A percentile compares a stretch with the other conserved stretches of the same genome.
Conservation (phyloP, 1,139 yeast genomes). For the Zygotorulaspora mrakii region DNA sequence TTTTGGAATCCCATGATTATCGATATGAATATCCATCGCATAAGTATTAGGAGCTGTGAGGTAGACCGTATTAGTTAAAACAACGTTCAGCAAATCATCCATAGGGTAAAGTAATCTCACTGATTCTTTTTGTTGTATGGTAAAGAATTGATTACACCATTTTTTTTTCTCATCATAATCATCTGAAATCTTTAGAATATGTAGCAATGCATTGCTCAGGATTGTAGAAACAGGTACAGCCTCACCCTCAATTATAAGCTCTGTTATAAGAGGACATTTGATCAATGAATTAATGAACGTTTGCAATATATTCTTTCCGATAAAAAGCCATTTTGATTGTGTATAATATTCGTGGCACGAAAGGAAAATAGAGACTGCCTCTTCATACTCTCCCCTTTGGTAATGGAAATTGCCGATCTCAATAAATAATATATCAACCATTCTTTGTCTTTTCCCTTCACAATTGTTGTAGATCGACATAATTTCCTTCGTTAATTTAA, state of each 20-base stretch:
- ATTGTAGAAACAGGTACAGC: constrained; percentile 27
- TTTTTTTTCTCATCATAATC: constrained; percentile 18
- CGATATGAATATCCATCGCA: constrained; percentile 21
- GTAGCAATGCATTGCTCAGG: constrained; percentile 32
- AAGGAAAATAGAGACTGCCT: constrained; percentile 60
- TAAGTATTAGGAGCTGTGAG: constrained; percentile 23
- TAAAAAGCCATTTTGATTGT: constrained; percentile 66
- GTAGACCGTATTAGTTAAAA: constrained; percentile 9
- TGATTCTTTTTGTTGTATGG: constrained; percentile 17
- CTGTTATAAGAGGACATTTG: constrained; percentile 23
- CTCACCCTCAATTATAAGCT: constrained; percentile 29
- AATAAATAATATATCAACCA: constrained; percentile 71
- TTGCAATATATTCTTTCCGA: constrained; percentile 63
- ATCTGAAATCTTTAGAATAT: constrained; percentile 26
- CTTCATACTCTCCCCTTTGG: constrained; percentile 52
- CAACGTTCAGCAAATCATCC: constrained; percentile 25
- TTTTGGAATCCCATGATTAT: constrained; percentile 21
- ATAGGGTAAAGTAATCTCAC: constrained; percentile 25
- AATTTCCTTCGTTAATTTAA: constrained; percentile 26
- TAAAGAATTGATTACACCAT: constrained; percentile 33
- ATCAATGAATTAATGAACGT: constrained; percentile 68
- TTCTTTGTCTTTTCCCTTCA: constrained; percentile 43
- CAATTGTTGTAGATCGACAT: constrained; percentile 22
- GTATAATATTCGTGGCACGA: constrained; percentile 67
- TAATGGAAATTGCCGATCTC: constrained; percentile 74